These are phyloP conservation scores for Knoxdaviesia proteae DNA, from an alignment of 2,329 filamentous ascomycete genomes.

Conservation along the genomic window DNA sequence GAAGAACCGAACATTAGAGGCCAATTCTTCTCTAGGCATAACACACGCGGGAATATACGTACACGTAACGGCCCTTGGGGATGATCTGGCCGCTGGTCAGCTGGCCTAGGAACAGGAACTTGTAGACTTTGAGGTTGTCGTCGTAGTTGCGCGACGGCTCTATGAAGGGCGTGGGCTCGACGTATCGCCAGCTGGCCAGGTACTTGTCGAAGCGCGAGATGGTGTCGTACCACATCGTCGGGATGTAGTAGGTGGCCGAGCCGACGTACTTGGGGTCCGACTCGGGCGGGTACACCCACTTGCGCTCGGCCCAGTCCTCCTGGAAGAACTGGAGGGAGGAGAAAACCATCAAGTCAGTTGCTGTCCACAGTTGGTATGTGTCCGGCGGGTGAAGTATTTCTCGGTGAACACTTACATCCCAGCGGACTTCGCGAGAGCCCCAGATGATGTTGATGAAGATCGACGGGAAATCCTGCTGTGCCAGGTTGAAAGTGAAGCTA, in stretches of 20 bases:
- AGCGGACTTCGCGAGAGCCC: slow-evolving; percentile 14
- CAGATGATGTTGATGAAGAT: slow-evolving; percentile 10
- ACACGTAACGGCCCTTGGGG: slow-evolving; percentile 8
- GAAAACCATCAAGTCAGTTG: slow-evolving; percentile 18
- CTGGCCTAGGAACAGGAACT: slow-evolving; percentile 11
- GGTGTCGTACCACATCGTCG: slow-evolving; percentile 3
- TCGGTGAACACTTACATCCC: slow-evolving; percentile 17
- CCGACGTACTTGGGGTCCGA: slow-evolving; percentile 9
- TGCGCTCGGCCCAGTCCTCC: slow-evolving; percentile 6
- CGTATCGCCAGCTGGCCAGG: no score
- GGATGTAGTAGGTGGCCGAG: slow-evolving; percentile 6
- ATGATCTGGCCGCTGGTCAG: slow-evolving; percentile 10
- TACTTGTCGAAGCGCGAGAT: no score
- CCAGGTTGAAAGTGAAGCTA: slow-evolving; percentile 4
- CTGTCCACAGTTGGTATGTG: slow-evolving; percentile 17
- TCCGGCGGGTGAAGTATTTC: slow-evolving; percentile 17
- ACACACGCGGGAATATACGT: not conserved
- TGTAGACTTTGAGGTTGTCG: not conserved
- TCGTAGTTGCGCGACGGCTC: no score
- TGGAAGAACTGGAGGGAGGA: slow-evolving; percentile 4
- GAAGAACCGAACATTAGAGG: not conserved
- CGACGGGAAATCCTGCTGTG: slow-evolving; percentile 6
- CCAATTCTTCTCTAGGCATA: no score
- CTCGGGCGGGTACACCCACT: slow-evolving; percentile 5
- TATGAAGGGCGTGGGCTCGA: no score